Evolutionary conservation across 495 filamentous ascomycete genomes (phyloP), one percentile per base, ranked within the genome.

Genomic region (Hypoxylon cercidicola): DNA sequence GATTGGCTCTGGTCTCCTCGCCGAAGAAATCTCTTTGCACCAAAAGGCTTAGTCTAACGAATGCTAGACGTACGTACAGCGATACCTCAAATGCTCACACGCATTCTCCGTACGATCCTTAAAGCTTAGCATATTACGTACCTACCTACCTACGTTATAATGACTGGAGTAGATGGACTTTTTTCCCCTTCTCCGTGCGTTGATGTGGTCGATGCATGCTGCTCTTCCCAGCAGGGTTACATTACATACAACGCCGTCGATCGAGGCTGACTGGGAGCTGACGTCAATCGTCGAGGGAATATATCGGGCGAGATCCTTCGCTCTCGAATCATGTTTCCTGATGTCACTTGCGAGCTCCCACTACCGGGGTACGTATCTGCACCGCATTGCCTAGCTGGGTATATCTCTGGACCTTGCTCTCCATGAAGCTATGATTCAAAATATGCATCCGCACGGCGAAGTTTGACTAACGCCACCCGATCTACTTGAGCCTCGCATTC

Each of bases 231-330:
- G 45, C 20, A 44, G n/a, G 25, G 45, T 48, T 48, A 48, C 45
- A 48, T 48, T 32, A 39, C 32, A 32, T 32, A 37, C 9, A 28
- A 18, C 18, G 18, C 44, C 10, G 20, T 25, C 44, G 20, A 47
- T 47, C 44, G 4, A 6, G 21, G 44, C 23, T 25, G 44, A 47
- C 46, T 8, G 15, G 8, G 16, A 16, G 28, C 46, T 49, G 46
- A 49, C 46, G 46, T 49, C 46, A 49, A 32, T 49, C 16, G 6
- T 15, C 23, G 8, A 49, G 16, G n/a, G 19, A 46, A 46, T 43
- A 2, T 18, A 5, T 18, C 4, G n/a, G 45, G 28, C 13, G 23
- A n/a, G 13, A 51, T 51, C 48, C 28, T 51, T 37, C 48, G 11
- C n/a, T 51, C 48, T 51, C 30, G 48, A 16, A 1, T 21, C 16